A percentile compares a stretch with the other conserved stretches of the same genome.
Conservation (phyloP, 208 protist genomes). For the Leishmania aethiopica region DNA sequence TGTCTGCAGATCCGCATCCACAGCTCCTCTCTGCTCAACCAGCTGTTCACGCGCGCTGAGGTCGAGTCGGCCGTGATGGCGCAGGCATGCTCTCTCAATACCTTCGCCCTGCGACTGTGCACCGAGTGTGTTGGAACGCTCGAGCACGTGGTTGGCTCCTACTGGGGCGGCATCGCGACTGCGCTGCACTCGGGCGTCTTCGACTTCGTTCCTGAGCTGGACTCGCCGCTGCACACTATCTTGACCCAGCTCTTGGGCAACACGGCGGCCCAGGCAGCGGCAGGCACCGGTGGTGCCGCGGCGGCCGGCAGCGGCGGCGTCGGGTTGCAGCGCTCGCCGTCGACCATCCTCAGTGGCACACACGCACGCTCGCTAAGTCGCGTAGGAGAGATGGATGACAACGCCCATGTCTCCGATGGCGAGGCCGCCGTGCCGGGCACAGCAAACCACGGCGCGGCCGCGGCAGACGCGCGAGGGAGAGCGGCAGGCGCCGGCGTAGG, state of each 20-base stretch:
- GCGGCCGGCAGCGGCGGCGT: neutral
- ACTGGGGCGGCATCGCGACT: slow-evolving; percentile 84
- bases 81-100: slow-evolving; percentile 41
- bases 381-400: neutral
- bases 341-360: slow-evolving; percentile 16
- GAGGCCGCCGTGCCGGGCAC: neutral
- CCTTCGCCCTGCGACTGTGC: slow-evolving; percentile 63
- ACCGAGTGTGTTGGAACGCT: slow-evolving; percentile 62
- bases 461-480: neutral
- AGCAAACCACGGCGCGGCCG: neutral
- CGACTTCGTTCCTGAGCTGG: slow-evolving; percentile 55
- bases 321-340: slow-evolving; percentile 28
- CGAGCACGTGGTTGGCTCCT: slow-evolving; percentile 75
- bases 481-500: neutral
- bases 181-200: slow-evolving; percentile 71
- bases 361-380: slow-evolving; percentile 16
- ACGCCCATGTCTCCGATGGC: neutral
- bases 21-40: slow-evolving; percentile 54
- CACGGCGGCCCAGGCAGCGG: neutral
- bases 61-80: slow-evolving; percentile 58
- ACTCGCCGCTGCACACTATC: slow-evolving; percentile 42
- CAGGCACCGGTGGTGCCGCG: slow-evolving; percentile 9
- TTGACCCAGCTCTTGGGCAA: slow-evolving; percentile 32
- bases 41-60: slow-evolving; percentile 62
- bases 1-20: slow-evolving; percentile 70